phyloP scores from a whole-genome alignment of 352 stramenopile species.

The Stramenopiles sp. region DNA sequence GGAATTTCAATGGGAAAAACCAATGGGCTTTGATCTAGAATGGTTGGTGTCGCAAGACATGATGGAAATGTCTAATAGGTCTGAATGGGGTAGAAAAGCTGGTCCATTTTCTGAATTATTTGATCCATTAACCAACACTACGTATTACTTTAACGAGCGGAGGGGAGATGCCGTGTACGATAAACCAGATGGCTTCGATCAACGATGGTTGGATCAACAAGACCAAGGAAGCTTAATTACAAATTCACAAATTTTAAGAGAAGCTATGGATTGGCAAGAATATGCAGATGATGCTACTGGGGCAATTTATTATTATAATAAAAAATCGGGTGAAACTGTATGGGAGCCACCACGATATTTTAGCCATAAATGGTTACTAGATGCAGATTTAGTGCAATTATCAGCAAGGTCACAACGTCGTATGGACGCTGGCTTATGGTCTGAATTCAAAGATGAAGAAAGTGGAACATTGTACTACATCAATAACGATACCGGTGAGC shows the following conservation, averaged over 20 bases:
- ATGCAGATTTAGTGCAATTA: background rate
- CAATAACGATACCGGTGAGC: conserved; percentile 27
- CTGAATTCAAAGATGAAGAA: conserved; percentile 35
- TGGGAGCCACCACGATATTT: background rate
- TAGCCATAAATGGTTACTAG: background rate
- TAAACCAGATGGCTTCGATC: background rate
- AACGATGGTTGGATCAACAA: conserved; percentile 1
- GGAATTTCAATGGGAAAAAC: conserved; percentile 18
- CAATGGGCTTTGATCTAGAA: background rate
- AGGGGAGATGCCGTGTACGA: background rate
- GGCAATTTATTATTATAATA: conserved; percentile 3
- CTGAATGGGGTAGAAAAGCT: background rate
- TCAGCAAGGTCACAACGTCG: background rate
- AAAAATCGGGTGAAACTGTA: background rate
- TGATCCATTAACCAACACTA: background rate
- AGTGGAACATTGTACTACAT: conserved; percentile 45
- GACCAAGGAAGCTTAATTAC: background rate
- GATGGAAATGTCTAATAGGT: background rate
- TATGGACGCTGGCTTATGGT: conserved; percentile 28
- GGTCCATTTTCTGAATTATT: background rate
- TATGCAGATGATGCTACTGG: conserved; percentile 10
- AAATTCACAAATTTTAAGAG: background rate
- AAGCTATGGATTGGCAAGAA: conserved; percentile 10
- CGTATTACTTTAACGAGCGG: background rate
- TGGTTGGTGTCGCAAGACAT: background rate